Base-by-base conservation (phyloP, 495 filamentous ascomycete species). In the Penicillium simplicissimum region DNA sequence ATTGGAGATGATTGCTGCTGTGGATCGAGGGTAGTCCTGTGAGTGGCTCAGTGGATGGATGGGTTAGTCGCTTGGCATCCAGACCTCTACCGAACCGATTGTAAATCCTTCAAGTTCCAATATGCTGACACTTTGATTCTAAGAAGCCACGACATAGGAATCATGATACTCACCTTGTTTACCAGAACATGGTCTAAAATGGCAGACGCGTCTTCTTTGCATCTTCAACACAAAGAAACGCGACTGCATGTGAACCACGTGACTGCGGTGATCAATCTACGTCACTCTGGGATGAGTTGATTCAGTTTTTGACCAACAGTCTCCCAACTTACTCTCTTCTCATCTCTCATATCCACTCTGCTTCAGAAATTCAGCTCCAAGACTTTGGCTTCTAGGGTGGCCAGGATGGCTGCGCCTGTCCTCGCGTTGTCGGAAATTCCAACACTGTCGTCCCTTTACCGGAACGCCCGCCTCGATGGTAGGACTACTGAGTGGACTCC, bases 401-500 rank as follows among this genome's bases (percentile, higher is more conserved):
- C 36, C 25, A 17, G 11, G 14, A 53, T 53, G 51, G 1, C n/a
- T 21, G n/a, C 13, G 11, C 7, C 28, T 15, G 5, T 66, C 9
- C 34, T 55, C 1, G 47, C 51, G 3, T 19, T 66, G 28, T 52
- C 49, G 10, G 59, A 66, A 3, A 66, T 66, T 14, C 63, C 63
- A 11, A 51, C 51, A 23, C 17, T 66, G 4, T 66, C 63, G 4
- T 28, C 28, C 19, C 56, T 66, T 8, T 66, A 66, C 45, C 51
- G 43, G 8, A 28, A n/a, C 0, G 42, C n/a, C 31, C 33, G 19
- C 7, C 55, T 60, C 10, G 23, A 10, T 13, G 14, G 19, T 14
- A 11, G 38, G 7, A 15, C 37, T 17, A 48, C 55, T 17, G 35
- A 49, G 21, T 13, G 45, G 40, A 51, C 23, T n/a, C 79, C 85